phyloP scores from a whole-genome alignment of 2,329 filamentous ascomycete species.

The Esteya vermicola region DNA sequence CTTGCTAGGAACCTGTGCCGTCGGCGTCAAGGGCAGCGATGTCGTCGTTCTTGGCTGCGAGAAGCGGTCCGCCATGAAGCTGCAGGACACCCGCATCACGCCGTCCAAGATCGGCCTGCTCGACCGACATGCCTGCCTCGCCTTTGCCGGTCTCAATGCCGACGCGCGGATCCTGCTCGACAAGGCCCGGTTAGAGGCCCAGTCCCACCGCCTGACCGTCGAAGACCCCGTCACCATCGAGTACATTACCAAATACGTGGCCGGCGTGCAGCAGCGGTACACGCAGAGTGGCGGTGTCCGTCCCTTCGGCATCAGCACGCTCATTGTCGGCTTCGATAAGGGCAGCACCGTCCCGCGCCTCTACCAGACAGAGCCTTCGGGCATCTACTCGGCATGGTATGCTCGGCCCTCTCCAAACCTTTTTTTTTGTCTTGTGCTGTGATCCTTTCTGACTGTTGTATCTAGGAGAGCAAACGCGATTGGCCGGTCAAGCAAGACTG shows the following conservation, averaged over 20 bases:
- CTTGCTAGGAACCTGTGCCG: conserved; percentile 75
- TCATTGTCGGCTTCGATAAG: conserved; percentile 97
- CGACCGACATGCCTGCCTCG: conserved; percentile 90
- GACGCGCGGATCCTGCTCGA: conserved; percentile 96
- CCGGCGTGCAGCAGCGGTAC: conserved; percentile 95
- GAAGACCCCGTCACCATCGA: conserved; percentile 96
- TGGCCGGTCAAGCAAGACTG: conserved; percentile 95
- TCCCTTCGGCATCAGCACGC: conserved; percentile 95
- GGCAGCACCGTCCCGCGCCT: conserved; percentile 77
- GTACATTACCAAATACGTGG: conserved; percentile 98
- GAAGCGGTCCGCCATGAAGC: conserved; percentile 97
- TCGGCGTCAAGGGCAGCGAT: conserved; percentile 88
- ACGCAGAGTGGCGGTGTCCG: conserved; percentile 96
- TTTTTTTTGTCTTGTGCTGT: too few species aligned
- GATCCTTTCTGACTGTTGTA: neutral
- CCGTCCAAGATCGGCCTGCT: conserved; percentile 92
- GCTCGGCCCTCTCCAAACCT: too few species aligned
- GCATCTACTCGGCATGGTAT: conserved; percentile 97
- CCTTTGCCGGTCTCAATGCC: conserved; percentile 93
- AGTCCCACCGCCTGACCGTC: conserved; percentile 91
- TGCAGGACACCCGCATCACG: conserved; percentile 97
- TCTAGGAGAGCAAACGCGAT: conserved; percentile 98
- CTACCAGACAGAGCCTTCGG: conserved; percentile 98
- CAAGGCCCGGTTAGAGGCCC: conserved; percentile 92
- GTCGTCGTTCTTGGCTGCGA: conserved; percentile 96